Percentiles rank a stretch among this genome's conserved stretches.
Evolutionary conservation across 2,329 filamentous ascomycete species (phyloP).

Genomic region (Sclerotinia nivalis): DNA sequence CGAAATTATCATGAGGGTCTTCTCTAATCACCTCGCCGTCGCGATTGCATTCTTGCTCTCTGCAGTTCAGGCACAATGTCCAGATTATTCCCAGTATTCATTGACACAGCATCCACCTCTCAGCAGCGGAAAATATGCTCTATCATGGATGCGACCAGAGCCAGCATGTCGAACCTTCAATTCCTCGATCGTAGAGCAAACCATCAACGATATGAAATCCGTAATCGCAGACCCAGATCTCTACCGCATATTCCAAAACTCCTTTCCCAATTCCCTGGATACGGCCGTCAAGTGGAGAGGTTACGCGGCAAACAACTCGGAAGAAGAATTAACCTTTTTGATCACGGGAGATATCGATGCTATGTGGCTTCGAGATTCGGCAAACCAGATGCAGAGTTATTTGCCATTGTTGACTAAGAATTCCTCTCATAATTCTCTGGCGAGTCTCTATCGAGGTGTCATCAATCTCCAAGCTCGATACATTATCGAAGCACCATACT

Average conservation of each 20-base stretch:
- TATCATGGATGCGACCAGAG: slow-evolving; percentile 79
- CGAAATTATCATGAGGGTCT: slow-evolving; percentile 8
- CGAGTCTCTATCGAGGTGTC: slow-evolving; percentile 66
- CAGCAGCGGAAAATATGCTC: slow-evolving; percentile 71
- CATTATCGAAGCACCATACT: slow-evolving; percentile 71
- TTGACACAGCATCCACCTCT: slow-evolving; percentile 64
- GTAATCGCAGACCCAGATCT: slow-evolving; percentile 76
- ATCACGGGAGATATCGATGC: slow-evolving; percentile 71
- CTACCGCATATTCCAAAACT: slow-evolving; percentile 68
- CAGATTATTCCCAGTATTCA: slow-evolving; percentile 65
- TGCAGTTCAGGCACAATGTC: slow-evolving; percentile 49
- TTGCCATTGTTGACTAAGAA: slow-evolving; percentile 59
- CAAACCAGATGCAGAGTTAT: slow-evolving; percentile 73
- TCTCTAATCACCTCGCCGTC: background rate
- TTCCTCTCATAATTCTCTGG: slow-evolving; percentile 57
- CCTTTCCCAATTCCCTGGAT: slow-evolving; percentile 74
- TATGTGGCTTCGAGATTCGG: slow-evolving; percentile 86
- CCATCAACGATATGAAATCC: slow-evolving; percentile 68
- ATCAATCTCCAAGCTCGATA: slow-evolving; percentile 73
- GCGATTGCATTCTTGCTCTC: background rate
- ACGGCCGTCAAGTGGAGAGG: slow-evolving; percentile 72
- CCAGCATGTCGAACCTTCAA: slow-evolving; percentile 78
- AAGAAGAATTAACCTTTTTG: slow-evolving; percentile 63
- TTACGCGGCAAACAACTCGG: slow-evolving; percentile 53
- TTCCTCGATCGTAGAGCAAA: slow-evolving; percentile 72